Conservation (phyloP, 352 stramenopile genomes). For the Detonula confervacea region DNA sequence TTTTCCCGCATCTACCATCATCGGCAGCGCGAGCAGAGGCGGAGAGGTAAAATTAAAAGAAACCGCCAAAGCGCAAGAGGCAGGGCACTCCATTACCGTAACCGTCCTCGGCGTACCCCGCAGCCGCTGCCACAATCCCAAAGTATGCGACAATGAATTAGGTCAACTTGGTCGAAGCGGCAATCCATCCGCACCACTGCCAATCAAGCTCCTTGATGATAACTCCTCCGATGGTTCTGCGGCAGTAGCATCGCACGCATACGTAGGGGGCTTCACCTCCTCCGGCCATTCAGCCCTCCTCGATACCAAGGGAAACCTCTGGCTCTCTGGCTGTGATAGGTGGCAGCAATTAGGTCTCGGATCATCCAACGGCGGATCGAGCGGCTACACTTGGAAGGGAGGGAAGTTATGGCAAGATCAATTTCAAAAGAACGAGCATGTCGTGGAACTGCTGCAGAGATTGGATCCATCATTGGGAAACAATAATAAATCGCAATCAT, state of each 20-base stretch:
- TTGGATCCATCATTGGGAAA: constrained; percentile 32
- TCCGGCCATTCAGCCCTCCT: constrained; percentile 71
- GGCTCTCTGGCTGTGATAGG: constrained; percentile 68
- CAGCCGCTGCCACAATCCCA: constrained; percentile 35
- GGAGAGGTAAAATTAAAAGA: background rate
- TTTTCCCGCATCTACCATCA: too few species aligned
- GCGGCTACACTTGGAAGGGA: constrained; percentile 71
- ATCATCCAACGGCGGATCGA: constrained; percentile 52
- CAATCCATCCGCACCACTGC: constrained; percentile 17
- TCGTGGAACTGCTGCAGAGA: constrained; percentile 40
- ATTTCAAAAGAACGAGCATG: constrained; percentile 51
- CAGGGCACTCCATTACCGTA: constrained; percentile 42
- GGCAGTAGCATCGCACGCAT: constrained; percentile 38
- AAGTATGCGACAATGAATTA: constrained; percentile 43
- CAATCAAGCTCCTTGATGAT: constrained; percentile 29
- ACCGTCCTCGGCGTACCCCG: constrained; percentile 13
- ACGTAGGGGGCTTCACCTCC: constrained; percentile 44
- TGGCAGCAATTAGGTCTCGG: constrained; percentile 78
- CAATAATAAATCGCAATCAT: constrained; percentile 18
- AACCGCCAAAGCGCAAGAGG: constrained; percentile 21
- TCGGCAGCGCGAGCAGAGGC: too few species aligned
- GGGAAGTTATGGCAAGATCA: constrained; percentile 64
- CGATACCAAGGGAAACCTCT: constrained; percentile 54
- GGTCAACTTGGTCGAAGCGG: constrained; percentile 39
- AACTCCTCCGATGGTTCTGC: background rate